phyloP scores from a whole-genome alignment of 805 yeast genomes.

The Barnettozyma wickerhamii region DNA sequence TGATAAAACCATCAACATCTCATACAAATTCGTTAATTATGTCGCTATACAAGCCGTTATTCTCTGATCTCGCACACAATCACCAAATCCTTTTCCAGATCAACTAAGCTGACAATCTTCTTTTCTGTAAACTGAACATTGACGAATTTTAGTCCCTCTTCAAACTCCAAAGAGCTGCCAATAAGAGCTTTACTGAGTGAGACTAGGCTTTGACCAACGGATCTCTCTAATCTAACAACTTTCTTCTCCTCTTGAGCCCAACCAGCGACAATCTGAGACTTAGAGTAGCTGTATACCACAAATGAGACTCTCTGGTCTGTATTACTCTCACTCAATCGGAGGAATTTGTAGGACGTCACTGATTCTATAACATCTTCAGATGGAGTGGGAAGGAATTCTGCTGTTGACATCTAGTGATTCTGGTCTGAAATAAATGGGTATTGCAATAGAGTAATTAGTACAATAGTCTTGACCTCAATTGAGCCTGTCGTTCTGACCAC shows the following conservation, averaged over 20 bases:
- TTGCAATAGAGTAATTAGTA: no score
- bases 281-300: slow-evolving; percentile 1
- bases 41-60: background rate
- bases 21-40: no score
- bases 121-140: slow-evolving; percentile 4
- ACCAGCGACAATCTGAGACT: slow-evolving; percentile 16
- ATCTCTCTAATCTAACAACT: background rate
- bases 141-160: slow-evolving; percentile 1
- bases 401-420: background rate
- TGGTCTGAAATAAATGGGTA: no score
- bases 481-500: no score
- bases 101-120: slow-evolving; percentile 6
- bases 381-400: background rate
- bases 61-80: slow-evolving; percentile 5
- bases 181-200: slow-evolving; percentile 2
- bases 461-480: no score
- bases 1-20: no score
- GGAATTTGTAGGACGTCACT: slow-evolving; percentile 3
- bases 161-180: background rate
- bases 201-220: background rate
- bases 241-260: slow-evolving; percentile 4
- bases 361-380: slow-evolving; percentile 6
- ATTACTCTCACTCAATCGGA: slow-evolving; percentile 1
- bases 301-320: background rate
- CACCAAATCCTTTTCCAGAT: slow-evolving; percentile 8